These are phyloP conservation scores for Deinandra increscens DNA, from an alignment of 129 eudicot genomes.

Conservation along the genomic window DNA sequence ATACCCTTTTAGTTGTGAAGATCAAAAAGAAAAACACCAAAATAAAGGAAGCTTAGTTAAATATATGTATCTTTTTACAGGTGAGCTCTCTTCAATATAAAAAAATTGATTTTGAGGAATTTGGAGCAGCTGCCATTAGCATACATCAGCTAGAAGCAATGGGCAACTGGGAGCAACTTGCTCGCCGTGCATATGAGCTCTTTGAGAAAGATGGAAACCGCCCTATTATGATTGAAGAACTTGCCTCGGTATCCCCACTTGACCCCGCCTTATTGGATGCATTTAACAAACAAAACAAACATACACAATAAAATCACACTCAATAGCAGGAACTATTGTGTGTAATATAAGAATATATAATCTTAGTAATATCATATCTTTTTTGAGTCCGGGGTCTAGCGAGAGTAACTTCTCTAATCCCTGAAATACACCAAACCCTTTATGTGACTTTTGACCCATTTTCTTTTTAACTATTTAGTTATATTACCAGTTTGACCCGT, in stretches of 20 bases:
- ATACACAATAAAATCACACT: too few relatives aligned
- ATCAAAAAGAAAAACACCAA: neutral
- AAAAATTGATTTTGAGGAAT: slow-evolving; percentile 86
- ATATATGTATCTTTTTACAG: slow-evolving; percentile 35
- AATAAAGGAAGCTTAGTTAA: neutral
- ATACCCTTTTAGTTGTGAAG: slow-evolving; percentile 2
- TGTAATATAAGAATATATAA: too few relatives aligned
- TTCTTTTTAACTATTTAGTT: neutral
- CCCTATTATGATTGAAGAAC: slow-evolving; percentile 96
- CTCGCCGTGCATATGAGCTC: slow-evolving; percentile 81
- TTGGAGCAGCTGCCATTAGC: slow-evolving; percentile 91
- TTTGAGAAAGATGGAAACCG: slow-evolving; percentile 95
- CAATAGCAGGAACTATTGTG: too few relatives aligned
- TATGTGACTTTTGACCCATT: neutral
- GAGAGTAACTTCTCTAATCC: too few relatives aligned
- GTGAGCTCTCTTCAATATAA: slow-evolving; percentile 89
- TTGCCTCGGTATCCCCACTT: slow-evolving; percentile 68
- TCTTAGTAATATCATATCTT: too few relatives aligned
- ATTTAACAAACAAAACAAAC: too few relatives aligned
- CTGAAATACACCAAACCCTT: neutral
- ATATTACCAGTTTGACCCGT: neutral
- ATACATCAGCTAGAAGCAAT: slow-evolving; percentile 96
- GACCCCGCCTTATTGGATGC: neutral
- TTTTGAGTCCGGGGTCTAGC: too few relatives aligned
- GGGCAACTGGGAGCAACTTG: slow-evolving; percentile 96